Percentiles rank a stretch among this genome's conserved stretches.
phyloP scores from a whole-genome alignment of 176 grass and related monocot species.

The Carex littledalei region DNA sequence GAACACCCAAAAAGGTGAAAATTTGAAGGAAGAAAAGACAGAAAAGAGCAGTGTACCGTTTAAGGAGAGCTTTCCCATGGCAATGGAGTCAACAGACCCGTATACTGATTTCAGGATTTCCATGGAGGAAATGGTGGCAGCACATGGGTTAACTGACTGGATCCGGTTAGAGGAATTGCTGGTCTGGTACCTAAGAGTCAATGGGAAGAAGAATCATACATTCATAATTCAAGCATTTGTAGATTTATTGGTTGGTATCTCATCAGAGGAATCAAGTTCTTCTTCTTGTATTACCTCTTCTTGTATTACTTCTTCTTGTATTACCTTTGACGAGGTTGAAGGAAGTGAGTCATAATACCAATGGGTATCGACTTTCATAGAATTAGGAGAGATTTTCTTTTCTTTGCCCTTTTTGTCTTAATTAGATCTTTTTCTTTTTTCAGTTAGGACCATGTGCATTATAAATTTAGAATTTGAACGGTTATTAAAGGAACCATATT shows the following conservation, averaged over 20 bases:
- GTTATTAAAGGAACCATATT: conserved; percentile 17
- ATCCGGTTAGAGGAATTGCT: conserved; percentile 55
- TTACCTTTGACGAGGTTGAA: conserved; percentile 27
- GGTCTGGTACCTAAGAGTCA: conserved; percentile 70
- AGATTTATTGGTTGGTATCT: conserved; percentile 41
- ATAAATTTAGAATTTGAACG: conserved; percentile 4
- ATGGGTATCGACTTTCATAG: background rate
- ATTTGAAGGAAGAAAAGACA: no score
- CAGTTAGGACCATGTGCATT: conserved; percentile 19
- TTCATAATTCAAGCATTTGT: conserved; percentile 84
- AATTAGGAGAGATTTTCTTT: background rate
- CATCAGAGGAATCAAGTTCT: conserved; percentile 9
- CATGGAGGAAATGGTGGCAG: conserved; percentile 89
- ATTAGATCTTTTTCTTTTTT: background rate
- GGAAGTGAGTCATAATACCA: conserved; percentile 19
- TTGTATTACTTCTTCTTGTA: conserved; percentile 12
- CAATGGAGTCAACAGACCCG: conserved; percentile 80
- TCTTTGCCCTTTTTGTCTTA: background rate
- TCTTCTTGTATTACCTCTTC: conserved; percentile 15
- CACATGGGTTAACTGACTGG: conserved; percentile 66
- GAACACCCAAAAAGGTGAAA: background rate
- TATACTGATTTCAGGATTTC: conserved; percentile 71
- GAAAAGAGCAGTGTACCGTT: conserved; percentile 26
- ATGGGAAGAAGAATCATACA: conserved; percentile 68
- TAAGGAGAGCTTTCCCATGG: conserved; percentile 82